Base-by-base conservation (phyloP, 306 rosid species). In the Parietaria judaica region DNA sequence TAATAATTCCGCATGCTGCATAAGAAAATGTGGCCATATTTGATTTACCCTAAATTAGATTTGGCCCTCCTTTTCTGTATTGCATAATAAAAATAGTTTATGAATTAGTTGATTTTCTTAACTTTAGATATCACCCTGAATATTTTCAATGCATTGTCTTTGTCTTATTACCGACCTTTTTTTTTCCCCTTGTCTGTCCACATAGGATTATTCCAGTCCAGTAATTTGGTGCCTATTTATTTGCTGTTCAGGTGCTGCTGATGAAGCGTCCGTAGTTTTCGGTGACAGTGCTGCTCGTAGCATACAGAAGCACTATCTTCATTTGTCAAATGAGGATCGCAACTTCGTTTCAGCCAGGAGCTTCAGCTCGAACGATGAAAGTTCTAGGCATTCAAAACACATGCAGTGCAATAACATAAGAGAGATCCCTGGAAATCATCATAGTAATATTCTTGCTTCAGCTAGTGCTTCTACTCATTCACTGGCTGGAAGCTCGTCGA, bases 271-370 rank as follows among this genome's bases (percentile, higher is more conserved):
- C 66, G 73, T 71, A 50, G 84, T 94, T 78, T 94, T 86, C 70
- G 94, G 97, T 74, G 99, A 94, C 76, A 79, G 90, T 49, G 97
- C 99, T 70, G 87, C 85, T 78, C 82, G 79, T 69, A 76, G 84
- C 70, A 65, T 94, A 69, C 97, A 88, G 73, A 94, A 86, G 68
- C 97, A 94, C 63, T 84, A 84, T 76, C 54, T 86, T 68, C 74
- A 66, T 31, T 70, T 76, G 8, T 58, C 79, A 47, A 73, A 68
- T 49, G 99, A 81, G 69, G 99, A 88, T 63, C 56, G 77, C 56
- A 86, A 64, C 58, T 37, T 69, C 57, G 74, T 80, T 76, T 71
- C 85, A 66, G 52, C 78, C n/a, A 83, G 87, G 81, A 78, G 76
- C 60, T 57, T 34, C 55, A 67, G 66, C 63, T 73, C 79, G 12